These are phyloP conservation scores for Cercospora berteroae DNA, from an alignment of 2,329 filamentous ascomycete species.

Conservation along the genomic window DNA sequence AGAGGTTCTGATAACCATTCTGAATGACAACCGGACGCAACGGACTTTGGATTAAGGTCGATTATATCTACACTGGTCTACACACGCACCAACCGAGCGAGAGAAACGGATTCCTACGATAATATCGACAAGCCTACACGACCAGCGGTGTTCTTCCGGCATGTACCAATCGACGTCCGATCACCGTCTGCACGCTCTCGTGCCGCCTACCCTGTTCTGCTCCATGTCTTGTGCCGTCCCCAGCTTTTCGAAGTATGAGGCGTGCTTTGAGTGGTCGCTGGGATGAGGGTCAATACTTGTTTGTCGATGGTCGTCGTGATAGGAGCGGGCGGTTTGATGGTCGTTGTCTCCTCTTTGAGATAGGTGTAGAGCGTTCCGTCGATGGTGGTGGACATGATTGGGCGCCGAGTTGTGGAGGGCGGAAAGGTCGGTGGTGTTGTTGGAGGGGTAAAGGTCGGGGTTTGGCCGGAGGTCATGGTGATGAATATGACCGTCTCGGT, in stretches of 20 bases:
- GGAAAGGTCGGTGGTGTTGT: background rate
- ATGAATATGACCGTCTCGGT: slow-evolving; percentile 2
- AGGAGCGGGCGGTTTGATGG: background rate
- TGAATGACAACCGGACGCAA: background rate
- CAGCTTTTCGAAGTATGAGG: background rate
- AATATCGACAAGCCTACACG: background rate
- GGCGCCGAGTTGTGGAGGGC: background rate
- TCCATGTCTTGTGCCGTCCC: background rate
- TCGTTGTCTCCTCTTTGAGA: background rate
- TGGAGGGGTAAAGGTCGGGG: background rate
- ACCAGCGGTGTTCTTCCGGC: background rate
- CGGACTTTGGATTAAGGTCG: background rate
- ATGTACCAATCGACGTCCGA: background rate
- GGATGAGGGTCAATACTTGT: background rate
- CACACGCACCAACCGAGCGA: background rate
- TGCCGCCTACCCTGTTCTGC: background rate
- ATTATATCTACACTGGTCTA: background rate
- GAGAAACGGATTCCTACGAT: background rate
- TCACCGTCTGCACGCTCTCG: background rate
- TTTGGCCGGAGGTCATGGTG: slow-evolving; percentile 6
- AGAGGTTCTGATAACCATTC: background rate
- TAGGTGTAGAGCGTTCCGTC: background rate
- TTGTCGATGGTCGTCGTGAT: background rate
- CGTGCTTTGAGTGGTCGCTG: background rate
- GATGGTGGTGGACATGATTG: slow-evolving; percentile 3